Evolutionary conservation across 1,284 basidiomycete genomes (phyloP).

Genomic region (Apiotrichum mycotoxinovorans): DNA sequence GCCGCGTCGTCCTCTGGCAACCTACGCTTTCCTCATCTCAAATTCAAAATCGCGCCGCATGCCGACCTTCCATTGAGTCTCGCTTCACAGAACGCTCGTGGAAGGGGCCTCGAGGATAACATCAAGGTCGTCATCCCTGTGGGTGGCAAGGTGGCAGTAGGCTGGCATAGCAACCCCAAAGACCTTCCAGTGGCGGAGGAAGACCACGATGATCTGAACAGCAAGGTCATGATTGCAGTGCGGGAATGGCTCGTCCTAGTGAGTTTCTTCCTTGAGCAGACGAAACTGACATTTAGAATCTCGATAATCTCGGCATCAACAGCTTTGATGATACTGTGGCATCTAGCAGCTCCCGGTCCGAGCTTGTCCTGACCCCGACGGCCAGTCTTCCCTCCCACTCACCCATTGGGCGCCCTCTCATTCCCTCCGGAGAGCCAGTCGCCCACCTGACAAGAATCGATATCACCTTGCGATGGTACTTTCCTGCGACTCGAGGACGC

Average conservation of each 20-base stretch:
- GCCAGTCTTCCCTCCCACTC: not conserved
- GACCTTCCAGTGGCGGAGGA: not conserved
- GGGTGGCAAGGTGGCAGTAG: slow-evolving; percentile 19
- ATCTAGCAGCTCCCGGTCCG: not conserved
- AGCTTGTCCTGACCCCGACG: slow-evolving; percentile 1
- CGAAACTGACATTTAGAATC: slow-evolving; percentile 7
- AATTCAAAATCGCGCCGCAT: slow-evolving; percentile 15
- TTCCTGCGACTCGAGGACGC: not conserved
- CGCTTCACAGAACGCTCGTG: slow-evolving; percentile 8
- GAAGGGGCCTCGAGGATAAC: slow-evolving; percentile 20
- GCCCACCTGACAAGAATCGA: not conserved
- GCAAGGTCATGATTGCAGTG: not conserved
- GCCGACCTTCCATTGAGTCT: slow-evolving; percentile 15
- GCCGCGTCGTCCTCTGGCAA: not conserved
- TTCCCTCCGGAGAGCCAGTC: slow-evolving; percentile 4
- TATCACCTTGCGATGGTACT: slow-evolving; percentile 3
- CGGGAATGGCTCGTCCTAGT: not conserved
- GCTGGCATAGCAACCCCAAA: slow-evolving; percentile 2
- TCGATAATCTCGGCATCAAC: slow-evolving; percentile 2
- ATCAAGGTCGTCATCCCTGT: slow-evolving; percentile 24
- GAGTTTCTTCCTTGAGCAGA: not conserved
- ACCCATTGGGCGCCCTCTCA: not conserved
- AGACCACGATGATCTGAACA: not conserved
- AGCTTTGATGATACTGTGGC: not conserved
- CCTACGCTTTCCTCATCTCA: slow-evolving; percentile 8